Conservation (phyloP, 2,329 filamentous ascomycete species). For the Fusarium buxicola region DNA sequence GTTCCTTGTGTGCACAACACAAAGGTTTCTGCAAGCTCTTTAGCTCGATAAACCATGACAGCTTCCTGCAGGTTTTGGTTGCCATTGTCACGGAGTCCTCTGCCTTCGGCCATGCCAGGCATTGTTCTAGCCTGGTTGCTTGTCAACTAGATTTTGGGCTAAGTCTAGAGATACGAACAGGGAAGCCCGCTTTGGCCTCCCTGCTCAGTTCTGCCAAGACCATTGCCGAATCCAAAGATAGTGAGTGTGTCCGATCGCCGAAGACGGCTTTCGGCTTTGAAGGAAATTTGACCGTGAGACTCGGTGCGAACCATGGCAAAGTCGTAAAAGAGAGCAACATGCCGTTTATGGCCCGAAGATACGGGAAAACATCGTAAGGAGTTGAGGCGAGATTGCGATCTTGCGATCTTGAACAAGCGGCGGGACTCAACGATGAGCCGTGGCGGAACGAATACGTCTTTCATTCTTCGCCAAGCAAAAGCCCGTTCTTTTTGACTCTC, state of each 20-base stretch:
- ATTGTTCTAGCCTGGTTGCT: no score
- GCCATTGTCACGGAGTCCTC: not conserved
- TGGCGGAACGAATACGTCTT: constrained; percentile 5
- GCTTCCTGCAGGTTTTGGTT: constrained; percentile 6
- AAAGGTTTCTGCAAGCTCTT: constrained; percentile 11
- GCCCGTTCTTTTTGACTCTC: constrained; percentile 4
- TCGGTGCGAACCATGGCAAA: constrained; percentile 5
- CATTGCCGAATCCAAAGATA: constrained; percentile 27
- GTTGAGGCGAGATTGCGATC: constrained; percentile 31
- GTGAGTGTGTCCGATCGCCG: constrained; percentile 6
- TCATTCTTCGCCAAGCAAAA: not conserved
- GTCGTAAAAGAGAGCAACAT: constrained; percentile 8
- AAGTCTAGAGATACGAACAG: constrained; percentile 13
- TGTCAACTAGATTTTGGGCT: not conserved
- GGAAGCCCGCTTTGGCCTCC: constrained; percentile 13
- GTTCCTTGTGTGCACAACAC: not conserved
- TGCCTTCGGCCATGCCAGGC: no score
- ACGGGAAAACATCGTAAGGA: constrained; percentile 15
- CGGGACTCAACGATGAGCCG: constrained; percentile 29
- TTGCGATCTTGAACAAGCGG: constrained; percentile 28
- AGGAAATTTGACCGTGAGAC: constrained; percentile 1
- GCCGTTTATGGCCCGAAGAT: constrained; percentile 8
- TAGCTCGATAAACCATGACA: constrained; percentile 9
- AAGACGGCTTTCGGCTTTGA: constrained; percentile 8
- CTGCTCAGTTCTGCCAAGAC: constrained; percentile 33